Percentiles rank a stretch among this genome's conserved stretches.
Conservation (phyloP, 805 yeast species). For the Sugiyamaella qingdaonensis region DNA sequence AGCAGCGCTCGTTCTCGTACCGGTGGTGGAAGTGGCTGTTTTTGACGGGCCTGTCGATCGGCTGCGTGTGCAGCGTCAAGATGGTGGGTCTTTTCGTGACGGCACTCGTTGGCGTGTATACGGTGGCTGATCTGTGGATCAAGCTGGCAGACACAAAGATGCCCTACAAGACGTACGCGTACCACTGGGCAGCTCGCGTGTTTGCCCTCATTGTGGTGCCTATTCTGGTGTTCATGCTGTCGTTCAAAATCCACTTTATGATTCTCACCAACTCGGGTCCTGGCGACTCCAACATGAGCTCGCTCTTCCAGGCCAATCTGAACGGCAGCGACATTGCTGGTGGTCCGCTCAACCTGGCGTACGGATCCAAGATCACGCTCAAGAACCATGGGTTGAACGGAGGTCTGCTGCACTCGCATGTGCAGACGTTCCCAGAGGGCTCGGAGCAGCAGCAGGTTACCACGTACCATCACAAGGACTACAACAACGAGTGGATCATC, state of each 20-base stretch:
- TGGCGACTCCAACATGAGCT: constrained; percentile 88
- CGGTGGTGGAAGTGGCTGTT: constrained; percentile 94
- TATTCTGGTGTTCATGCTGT: constrained; percentile 56
- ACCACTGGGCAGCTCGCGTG: constrained; percentile 73
- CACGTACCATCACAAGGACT: constrained; percentile 83
- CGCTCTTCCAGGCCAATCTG: constrained; percentile 84
- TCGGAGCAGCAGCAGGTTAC: constrained; percentile 93
- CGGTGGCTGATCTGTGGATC: constrained; percentile 82
- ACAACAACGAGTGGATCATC: constrained; percentile 77
- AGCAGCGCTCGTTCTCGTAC: constrained; percentile 57
- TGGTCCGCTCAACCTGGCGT: constrained; percentile 65
- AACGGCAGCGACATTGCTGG: constrained; percentile 58
- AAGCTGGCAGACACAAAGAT: constrained; percentile 59
- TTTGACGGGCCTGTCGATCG: constrained; percentile 79
- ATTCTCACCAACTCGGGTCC: constrained; percentile 78
- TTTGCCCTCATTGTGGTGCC: constrained; percentile 69
- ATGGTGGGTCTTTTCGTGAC: constrained; percentile 96
- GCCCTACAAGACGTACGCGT: constrained; percentile 29
- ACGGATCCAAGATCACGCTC: constrained; percentile 59
- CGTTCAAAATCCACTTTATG: constrained; percentile 78
- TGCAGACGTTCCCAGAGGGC: constrained; percentile 82
- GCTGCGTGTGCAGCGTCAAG: constrained; percentile 88
- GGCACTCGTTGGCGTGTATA: constrained; percentile 81
- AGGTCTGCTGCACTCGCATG: constrained; percentile 82
- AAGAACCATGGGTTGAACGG: constrained; percentile 69